These are phyloP conservation scores for Melaleuca alternifolia DNA, from an alignment of 345 rosid species.

Conservation along the genomic window DNA sequence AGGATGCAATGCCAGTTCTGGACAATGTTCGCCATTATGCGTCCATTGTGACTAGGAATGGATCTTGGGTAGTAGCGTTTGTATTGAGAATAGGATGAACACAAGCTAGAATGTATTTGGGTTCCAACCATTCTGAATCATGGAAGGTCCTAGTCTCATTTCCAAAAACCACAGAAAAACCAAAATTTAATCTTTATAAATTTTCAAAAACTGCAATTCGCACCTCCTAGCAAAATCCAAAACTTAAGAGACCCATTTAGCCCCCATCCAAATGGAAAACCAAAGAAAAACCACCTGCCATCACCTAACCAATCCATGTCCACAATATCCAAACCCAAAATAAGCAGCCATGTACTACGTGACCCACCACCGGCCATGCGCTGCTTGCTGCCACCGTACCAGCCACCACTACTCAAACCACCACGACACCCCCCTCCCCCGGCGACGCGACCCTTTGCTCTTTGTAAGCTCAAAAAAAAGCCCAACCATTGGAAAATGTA, in stretches of 20 bases:
- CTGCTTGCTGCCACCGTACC: too few relatives aligned
- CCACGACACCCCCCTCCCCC: background rate
- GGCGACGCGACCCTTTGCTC: too few relatives aligned
- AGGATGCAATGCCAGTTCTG: background rate
- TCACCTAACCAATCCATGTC: background rate
- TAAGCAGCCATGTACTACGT: background rate
- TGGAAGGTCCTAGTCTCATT: background rate
- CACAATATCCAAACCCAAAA: background rate
- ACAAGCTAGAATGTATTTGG: background rate
- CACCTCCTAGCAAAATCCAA: background rate
- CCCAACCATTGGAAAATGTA: background rate
- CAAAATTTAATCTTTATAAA: too few relatives aligned
- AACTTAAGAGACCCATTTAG: background rate
- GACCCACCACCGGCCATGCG: background rate
- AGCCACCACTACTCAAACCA: background rate
- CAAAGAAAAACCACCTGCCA: background rate
- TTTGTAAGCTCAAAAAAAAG: background rate
- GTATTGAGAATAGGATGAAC: background rate
- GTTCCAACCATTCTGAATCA: background rate
- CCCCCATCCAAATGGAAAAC: background rate
- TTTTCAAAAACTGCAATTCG: background rate
- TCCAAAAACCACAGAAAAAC: too few relatives aligned
- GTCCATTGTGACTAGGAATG: background rate
- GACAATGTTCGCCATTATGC: background rate
- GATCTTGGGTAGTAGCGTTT: background rate